These are phyloP conservation scores for Juglanconis sp. DNA, from an alignment of 2,329 filamentous ascomycete genomes.

Conservation along the genomic window DNA sequence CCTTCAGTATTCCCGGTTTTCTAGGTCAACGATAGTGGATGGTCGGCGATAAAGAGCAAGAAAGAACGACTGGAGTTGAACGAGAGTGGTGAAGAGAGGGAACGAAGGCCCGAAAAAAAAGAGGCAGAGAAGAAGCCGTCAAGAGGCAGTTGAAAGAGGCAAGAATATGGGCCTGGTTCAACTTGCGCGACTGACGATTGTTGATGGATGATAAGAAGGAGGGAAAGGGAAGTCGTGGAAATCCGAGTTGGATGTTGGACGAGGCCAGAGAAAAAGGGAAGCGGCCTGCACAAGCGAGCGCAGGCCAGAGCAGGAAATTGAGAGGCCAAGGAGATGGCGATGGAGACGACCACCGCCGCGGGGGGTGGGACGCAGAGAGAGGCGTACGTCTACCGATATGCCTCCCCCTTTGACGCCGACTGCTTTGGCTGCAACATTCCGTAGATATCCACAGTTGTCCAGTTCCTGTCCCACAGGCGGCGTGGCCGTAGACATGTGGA, in stretches of 20 bases:
- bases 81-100: constrained; percentile 17
- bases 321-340: not conserved
- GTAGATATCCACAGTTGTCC: not conserved
- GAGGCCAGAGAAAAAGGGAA: not conserved
- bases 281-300: not conserved
- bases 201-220: not conserved
- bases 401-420: no score
- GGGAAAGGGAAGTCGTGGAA: constrained; percentile 1
- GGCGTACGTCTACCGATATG: not conserved
- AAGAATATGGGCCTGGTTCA: constrained; percentile 14
- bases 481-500: not conserved
- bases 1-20: not conserved
- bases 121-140: constrained; percentile 6
- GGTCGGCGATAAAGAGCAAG: not conserved
- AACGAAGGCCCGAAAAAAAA: not conserved
- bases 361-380: not conserved
- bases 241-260: not conserved
- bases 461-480: not conserved
- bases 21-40: not conserved
- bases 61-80: not conserved
- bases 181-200: constrained; percentile 6
- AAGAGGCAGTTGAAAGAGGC: constrained; percentile 13
- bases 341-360: not conserved
- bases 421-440: no score
- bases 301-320: constrained; percentile 3